These are phyloP conservation scores for Lachancea fermentati DNA, from an alignment of 805 yeast species.

Conservation along the genomic window DNA sequence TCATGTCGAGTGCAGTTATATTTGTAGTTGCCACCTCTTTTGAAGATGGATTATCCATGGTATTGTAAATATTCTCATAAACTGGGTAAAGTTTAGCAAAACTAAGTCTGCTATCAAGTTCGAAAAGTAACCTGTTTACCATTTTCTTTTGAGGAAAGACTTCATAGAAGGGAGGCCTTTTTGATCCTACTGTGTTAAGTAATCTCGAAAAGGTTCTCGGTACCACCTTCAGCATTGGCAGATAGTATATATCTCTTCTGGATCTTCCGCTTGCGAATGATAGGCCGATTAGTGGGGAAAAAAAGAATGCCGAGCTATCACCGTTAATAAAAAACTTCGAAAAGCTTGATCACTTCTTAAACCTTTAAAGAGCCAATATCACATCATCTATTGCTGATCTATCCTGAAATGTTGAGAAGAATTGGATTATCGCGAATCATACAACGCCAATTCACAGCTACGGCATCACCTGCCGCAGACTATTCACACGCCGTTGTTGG, in stretches of 20 bases:
- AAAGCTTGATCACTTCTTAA: too few species aligned
- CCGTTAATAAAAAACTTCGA: too few species aligned
- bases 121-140: constrained; percentile 57
- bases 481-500: constrained; percentile 73
- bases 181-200: background rate
- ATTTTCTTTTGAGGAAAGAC: constrained; percentile 55
- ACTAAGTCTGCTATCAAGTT: constrained; percentile 53
- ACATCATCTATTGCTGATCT: too few species aligned
- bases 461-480: constrained; percentile 31
- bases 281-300: too few species aligned
- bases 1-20: constrained; percentile 51
- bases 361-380: too few species aligned
- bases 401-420: background rate
- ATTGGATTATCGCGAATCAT: too few species aligned
- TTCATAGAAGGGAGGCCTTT: constrained; percentile 38
- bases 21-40: constrained; percentile 39
- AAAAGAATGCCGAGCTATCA: too few species aligned
- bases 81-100: constrained; percentile 50
- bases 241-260: too few species aligned
- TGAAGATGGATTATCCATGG: constrained; percentile 33
- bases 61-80: constrained; percentile 45
- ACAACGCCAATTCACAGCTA: background rate
- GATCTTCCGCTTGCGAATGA: too few species aligned
- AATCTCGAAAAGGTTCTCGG: background rate
- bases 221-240: background rate